Evolutionary conservation across 2,329 filamentous ascomycete species (phyloP), one percentile per base, ranked within the genome.

Genomic region (Penicillium nordicum): DNA sequence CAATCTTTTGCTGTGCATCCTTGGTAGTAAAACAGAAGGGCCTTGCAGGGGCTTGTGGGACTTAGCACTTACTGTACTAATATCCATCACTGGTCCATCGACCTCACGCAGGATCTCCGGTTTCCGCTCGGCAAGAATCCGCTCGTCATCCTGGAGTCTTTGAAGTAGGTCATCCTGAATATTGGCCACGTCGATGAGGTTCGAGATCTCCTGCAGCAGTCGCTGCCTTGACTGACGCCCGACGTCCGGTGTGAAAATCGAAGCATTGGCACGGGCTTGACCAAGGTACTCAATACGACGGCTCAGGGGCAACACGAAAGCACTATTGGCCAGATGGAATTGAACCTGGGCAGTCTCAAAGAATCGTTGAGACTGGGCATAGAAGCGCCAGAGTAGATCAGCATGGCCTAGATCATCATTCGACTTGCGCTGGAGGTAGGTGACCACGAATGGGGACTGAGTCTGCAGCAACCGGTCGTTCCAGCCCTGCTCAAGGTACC

Each of bases 111-210:
- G 75, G 25, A 96, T 84, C 55, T 88, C 83, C 0, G 78, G 75
- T 67, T 84, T 85, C 42, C 85, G 84, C 47, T 88, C 84, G 0
- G 79, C 75, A 12, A 80, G 77, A 37, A 97, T 82, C 42, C 94
- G 85, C 1, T 78, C 71, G 62, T 99, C 94, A 10, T 82, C 82
- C 69, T 82, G 85, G 50, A 99, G 78, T 44, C 90, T 84, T 69
- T 92, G 88, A 25, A 97, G 74, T 41, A 97, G 76, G 66, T 99
- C 94, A 69, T 96, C 90, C 72, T 99, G 94, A 51, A 99, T 94
- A 68, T 94, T 93, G 14, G 92, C 93, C 48, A 97, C 85, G 66
- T 99, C 94, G 10, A 99, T 84, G 43, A 95, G 80, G 63, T 94
- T 92, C 3, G 87, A 87, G 25, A 97, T 89, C 60, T 91, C 87